These are phyloP conservation scores for Phytophthora meadii DNA, from an alignment of 352 stramenopile genomes.

Conservation along the genomic window DNA sequence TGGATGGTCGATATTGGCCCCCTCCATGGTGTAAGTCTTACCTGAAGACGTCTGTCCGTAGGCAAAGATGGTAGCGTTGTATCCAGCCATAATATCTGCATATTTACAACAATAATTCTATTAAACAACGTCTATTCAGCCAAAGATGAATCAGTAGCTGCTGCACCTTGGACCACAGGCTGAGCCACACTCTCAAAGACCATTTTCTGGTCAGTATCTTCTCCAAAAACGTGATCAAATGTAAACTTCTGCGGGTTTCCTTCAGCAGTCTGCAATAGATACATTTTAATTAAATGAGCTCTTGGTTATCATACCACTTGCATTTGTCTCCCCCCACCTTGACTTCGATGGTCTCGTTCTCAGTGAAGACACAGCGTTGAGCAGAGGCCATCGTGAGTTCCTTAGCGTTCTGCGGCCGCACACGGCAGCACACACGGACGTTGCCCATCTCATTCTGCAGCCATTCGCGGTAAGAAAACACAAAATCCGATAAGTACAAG, in stretches of 20 bases:
- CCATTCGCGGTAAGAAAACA: constrained; percentile 7
- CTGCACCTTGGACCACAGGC: constrained; percentile 87
- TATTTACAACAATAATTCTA: constrained; percentile 16
- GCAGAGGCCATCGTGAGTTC: constrained; percentile 70
- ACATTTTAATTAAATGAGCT: constrained; percentile 6
- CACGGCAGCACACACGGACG: constrained; percentile 84
- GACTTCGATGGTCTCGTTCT: constrained; percentile 66
- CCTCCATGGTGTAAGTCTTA: constrained; percentile 53
- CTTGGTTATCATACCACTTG: neutral
- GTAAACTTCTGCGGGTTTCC: constrained; percentile 80
- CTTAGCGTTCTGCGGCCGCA: constrained; percentile 84
- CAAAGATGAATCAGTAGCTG: neutral
- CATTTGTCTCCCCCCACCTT: constrained; percentile 40
- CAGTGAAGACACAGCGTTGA: constrained; percentile 62
- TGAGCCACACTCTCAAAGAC: constrained; percentile 91
- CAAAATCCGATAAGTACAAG: neutral
- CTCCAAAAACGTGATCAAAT: constrained; percentile 92
- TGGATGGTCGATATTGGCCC: constrained; percentile 82
- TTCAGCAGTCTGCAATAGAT: constrained; percentile 48
- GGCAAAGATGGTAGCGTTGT: constrained; percentile 95
- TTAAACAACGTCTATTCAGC: constrained; percentile 17
- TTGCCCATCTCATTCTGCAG: constrained; percentile 56
- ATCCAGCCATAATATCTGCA: constrained; percentile 89
- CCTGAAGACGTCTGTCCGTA: constrained; percentile 92
- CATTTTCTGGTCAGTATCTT: constrained; percentile 80